Base-by-base conservation (phyloP, 768 basidiomycete species). In the Tricholoma furcatifolium region DNA sequence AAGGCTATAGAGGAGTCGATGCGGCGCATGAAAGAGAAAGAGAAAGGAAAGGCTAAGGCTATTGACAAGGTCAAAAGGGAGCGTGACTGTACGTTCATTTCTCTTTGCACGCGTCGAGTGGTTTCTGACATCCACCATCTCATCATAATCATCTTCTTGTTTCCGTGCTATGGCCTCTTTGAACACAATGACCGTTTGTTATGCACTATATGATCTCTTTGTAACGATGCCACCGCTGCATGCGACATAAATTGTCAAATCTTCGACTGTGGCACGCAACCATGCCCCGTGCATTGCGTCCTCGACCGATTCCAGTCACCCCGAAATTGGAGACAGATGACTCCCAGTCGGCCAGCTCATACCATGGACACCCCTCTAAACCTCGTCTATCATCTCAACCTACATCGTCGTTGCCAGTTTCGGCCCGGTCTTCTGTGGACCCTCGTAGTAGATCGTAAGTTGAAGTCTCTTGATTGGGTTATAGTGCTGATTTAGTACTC, bases 1-100 rank as follows among this genome's bases (percentile, higher is more conserved):
- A 80, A 77, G 65, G 77, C 81, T 49, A 83, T 92, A 60, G 83
- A 88, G 57, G 88, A 87, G 69, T 86, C 85, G 44, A 84, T 88
- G 80, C 80, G 82, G 48, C 79, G 81, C 54, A 78, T 90, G 72
- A 87, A 82, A 71, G 89, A 90, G 71, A 84, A 81, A 67, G 86
- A 83, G 68, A 81, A 80, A 70, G 86, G 87, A 0, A 91, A 89
- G 66, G 82, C 79, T 47, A 87, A 77, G 68, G 79, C 76, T n/a
- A 65, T 82, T 40, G 87, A 88, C 51, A 88, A 81, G 70, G 74
- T 84, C 55, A 88, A 86, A 71, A 78, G 82, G 46, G 89, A 90
- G 65, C 81, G 80, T 61, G 88, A 83, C 61, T 83, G 90, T 91
- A 76, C 72, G 88, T 86, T 48, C 66, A 64, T 63, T 53, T 55